Conservation (phyloP, 495 filamentous ascomycete genomes). For the Collariella sp. region DNA sequence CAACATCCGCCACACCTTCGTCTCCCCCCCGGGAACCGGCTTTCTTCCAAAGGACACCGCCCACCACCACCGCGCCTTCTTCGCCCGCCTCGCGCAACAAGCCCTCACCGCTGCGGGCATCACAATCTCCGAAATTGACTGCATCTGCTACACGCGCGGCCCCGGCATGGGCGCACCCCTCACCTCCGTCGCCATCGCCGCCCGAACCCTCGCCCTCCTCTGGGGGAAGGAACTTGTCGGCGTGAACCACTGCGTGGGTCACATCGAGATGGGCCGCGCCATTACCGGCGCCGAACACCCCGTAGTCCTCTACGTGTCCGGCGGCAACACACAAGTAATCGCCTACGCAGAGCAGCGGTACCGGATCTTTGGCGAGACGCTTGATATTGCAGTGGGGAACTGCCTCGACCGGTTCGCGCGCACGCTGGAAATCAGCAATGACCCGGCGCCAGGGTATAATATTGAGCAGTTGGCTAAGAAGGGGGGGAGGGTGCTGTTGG, state of each 20-base stretch:
- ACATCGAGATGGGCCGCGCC: slow-evolving; percentile 95
- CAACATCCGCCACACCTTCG: slow-evolving; percentile 90
- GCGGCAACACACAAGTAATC: slow-evolving; percentile 97
- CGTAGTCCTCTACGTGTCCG: slow-evolving; percentile 90
- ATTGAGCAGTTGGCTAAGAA: slow-evolving; percentile 93
- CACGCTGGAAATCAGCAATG: slow-evolving; percentile 82
- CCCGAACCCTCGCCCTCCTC: slow-evolving; percentile 70
- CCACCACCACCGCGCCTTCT: slow-evolving; percentile 77
- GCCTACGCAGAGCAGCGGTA: slow-evolving; percentile 91
- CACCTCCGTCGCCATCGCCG: slow-evolving; percentile 79
- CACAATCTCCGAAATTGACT: slow-evolving; percentile 59
- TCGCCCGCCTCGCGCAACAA: slow-evolving; percentile 67
- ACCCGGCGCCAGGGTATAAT: slow-evolving; percentile 94
- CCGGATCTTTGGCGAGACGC: slow-evolving; percentile 93
- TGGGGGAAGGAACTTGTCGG: slow-evolving; percentile 84
- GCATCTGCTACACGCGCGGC: slow-evolving; percentile 91
- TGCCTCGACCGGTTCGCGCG: slow-evolving; percentile 94
- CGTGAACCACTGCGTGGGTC: slow-evolving; percentile 96
- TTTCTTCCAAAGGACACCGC: slow-evolving; percentile 97
- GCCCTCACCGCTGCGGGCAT: slow-evolving; percentile 64
- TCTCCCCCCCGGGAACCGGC: slow-evolving; percentile 83
- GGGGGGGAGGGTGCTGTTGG: slow-evolving; percentile 55
- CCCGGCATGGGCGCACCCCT: slow-evolving; percentile 95
- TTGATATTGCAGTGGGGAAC: slow-evolving; percentile 96
- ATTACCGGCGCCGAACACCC: slow-evolving; percentile 91